Evolutionary conservation across 2,329 filamentous ascomycete species (phyloP), one percentile per base, ranked within the genome.

Genomic region (Tolypocladium endophyticum): DNA sequence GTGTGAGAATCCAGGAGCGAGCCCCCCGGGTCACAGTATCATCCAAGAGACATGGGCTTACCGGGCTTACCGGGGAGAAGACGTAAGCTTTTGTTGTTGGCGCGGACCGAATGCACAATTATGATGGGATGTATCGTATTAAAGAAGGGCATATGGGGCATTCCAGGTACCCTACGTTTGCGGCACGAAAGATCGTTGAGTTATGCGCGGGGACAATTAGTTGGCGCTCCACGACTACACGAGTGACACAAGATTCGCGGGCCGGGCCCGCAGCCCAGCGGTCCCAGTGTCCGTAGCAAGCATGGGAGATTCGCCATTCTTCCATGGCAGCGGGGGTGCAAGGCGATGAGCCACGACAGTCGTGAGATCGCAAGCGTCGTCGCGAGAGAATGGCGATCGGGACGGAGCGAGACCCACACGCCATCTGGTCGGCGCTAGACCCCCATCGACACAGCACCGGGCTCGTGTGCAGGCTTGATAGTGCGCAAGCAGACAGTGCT

Each of bases 351-450:
- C 28, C 25, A n/a, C 20, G 28, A 18, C 12, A 3, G 20, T 12
- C 28, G 30, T 53, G 55, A 63, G 62, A 63, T 63, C 58, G 56
- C 55, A 43, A 43, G 43, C 43, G n/a, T 36, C 60, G 28, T 50
- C 45, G 25, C 43, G 23, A 35, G 36, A 36, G n/a, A 41, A 41
- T 55, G 55, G 54, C 23, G 62, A 63, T 63, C 62, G 61, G 58
- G 28, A 38, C 30, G 50, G 23, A 23, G 30, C 50, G 20, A 53
- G 50, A 12, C 50, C 50, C 28, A 33, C 50, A 14, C 50, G 47
- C 47, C 9, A 30, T 35, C 50, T 1, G 7, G 28, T 33, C 50
- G 47, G 25, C 45, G 25, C 23, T 18, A 53, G 50, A 20, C 18
- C 4, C 11, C 50, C n/a, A 53, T n/a, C 50, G 30, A 20, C 2